Percentiles rank a stretch among this genome's conserved stretches.
Evolutionary conservation across 2,329 filamentous ascomycete species (phyloP).

Genomic region (Beauveria brongniartii): DNA sequence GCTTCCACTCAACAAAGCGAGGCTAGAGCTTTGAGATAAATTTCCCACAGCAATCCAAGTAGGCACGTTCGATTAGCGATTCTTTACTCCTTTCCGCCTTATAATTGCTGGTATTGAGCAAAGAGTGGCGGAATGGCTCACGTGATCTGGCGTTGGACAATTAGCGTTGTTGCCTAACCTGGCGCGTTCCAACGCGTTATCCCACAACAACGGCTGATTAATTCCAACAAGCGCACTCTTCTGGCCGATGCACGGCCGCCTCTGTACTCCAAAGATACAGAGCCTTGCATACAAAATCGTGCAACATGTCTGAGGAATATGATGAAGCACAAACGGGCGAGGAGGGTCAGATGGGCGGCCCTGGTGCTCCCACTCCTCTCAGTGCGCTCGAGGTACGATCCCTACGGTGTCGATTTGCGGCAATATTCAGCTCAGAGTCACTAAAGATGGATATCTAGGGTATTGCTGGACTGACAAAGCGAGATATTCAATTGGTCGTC

Average conservation of each 20-base stretch:
- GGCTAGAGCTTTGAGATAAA: too few relatives aligned
- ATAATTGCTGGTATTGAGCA: too few relatives aligned
- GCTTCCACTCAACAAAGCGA: neutral
- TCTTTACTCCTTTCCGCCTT: too few relatives aligned
- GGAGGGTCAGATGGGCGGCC: constrained; percentile 66
- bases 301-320: constrained; percentile 43
- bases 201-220: constrained; percentile 9
- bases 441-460: constrained; percentile 46
- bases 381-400: constrained; percentile 69
- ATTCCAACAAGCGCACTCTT: neutral
- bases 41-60: too few relatives aligned
- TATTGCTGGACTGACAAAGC: constrained; percentile 79
- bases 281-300: neutral
- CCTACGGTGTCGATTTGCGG: neutral
- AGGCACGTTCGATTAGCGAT: too few relatives aligned
- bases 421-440: neutral
- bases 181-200: constrained; percentile 10
- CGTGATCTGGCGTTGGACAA: constrained; percentile 8
- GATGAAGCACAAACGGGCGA: constrained; percentile 61
- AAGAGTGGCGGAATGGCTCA: neutral
- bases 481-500: constrained; percentile 87
- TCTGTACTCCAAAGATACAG: neutral
- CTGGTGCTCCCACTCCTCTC: constrained; percentile 89
- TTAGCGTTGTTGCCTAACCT: constrained; percentile 3
- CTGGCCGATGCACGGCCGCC: neutral